Evolutionary conservation across 2,329 filamentous ascomycete genomes (phyloP), one percentile per base, ranked within the genome.

Genomic region (Sclerotinia sclerotiorum): DNA sequence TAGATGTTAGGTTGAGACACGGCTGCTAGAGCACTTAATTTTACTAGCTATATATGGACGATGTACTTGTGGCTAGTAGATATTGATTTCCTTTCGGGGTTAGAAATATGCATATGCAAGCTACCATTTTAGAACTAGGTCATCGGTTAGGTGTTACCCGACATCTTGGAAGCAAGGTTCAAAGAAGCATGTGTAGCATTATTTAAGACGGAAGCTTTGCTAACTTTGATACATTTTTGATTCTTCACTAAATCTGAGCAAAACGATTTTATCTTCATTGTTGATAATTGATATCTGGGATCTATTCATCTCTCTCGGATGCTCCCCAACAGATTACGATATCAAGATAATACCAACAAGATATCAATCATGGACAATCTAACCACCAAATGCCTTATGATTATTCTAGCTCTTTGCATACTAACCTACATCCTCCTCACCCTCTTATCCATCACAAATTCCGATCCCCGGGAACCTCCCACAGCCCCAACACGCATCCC

Each of bases 401-500:
- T 27, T 15, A 10, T 29, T 8, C 39, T 5, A 44, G 35, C 2
- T 4, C 35, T 58, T 0, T 2, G 35, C 21, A 21, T 44, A 44
- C 13, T 42, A 24, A 58, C 56, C 15, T 58, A 58, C 35, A 8
- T 58, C n/a, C n/a, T 58, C n/a, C 24, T 58, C 2, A n/a, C 13
- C 35, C 24, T 58, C n/a, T 17, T 58, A 7, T 58, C 7, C n/a
- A 24, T 39, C 15, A 17, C 10, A 42, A 42, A 42, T 39, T 44
- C 15, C 15, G 56, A 44, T 44, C 13, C 35, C n/a, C 24, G 35
- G 24, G 62, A 65, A 27, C 62, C 62, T 44, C 62, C 35, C 1
- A 19, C 39, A 2, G 62, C 6, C 10, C 39, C 17, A n/a, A 56
- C 62, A 29, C 3, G 17, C 27, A 56, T 71, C 24, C 70, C 70